phyloP scores from a whole-genome alignment of 2,329 filamentous ascomycete species.

The Paramyrothecium sp. region DNA sequence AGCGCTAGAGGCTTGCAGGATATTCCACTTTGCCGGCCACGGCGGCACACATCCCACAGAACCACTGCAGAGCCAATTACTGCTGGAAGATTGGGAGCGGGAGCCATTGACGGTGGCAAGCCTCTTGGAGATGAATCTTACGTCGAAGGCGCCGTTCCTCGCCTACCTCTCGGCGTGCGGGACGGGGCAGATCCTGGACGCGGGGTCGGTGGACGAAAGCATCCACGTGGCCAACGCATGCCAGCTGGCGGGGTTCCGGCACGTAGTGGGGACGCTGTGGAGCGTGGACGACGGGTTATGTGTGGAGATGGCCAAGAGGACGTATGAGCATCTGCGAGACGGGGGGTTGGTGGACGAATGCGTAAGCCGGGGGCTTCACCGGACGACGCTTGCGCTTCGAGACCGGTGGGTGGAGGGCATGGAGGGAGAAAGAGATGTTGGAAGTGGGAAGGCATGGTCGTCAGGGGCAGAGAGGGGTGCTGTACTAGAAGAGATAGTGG shows the following conservation, averaged over 20 bases:
- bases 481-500: too few species aligned
- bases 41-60: too few species aligned
- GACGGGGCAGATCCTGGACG: background rate
- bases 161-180: background rate
- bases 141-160: background rate
- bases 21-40: too few species aligned
- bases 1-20: too few species aligned
- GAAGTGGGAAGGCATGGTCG: too few species aligned
- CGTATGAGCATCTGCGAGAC: slow-evolving; percentile 17
- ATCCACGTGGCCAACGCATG: slow-evolving; percentile 20
- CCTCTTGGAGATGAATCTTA: too few species aligned
- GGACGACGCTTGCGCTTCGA: background rate
- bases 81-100: too few species aligned
- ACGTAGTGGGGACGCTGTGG: slow-evolving; percentile 42
- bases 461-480: too few species aligned
- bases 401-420: too few species aligned
- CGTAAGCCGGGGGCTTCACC: slow-evolving; percentile 8
- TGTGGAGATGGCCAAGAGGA: slow-evolving; percentile 23
- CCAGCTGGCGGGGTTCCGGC: slow-evolving; percentile 36
- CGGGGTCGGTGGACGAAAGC: slow-evolving; percentile 1
- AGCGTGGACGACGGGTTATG: slow-evolving; percentile 28
- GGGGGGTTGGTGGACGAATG: slow-evolving; percentile 5
- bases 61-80: too few species aligned
- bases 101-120: too few species aligned
- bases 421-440: too few species aligned